These are phyloP conservation scores for Fusarium miscanthi DNA, from an alignment of 2,329 filamentous ascomycete genomes.

Conservation along the genomic window DNA sequence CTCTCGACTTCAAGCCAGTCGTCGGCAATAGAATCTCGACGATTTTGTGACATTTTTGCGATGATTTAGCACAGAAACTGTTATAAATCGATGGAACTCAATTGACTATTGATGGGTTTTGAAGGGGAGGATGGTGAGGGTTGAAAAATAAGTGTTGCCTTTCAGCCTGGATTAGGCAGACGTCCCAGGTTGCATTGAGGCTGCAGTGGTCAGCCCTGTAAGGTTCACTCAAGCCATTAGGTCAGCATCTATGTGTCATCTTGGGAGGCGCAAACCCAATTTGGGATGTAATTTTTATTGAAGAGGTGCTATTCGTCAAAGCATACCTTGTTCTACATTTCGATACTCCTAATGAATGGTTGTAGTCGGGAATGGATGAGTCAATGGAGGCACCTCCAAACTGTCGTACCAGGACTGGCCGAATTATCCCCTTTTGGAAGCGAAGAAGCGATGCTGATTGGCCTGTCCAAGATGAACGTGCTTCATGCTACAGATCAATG, in stretches of 20 bases:
- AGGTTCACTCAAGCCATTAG: background rate
- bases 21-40: constrained; percentile 27
- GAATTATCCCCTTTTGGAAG: fast-evolving
- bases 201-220: background rate
- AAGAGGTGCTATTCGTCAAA: background rate
- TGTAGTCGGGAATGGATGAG: background rate
- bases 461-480: fast-evolving
- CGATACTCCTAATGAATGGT: too few species aligned
- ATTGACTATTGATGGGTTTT: background rate
- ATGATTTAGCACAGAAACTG: too few species aligned
- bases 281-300: background rate
- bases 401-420: fast-evolving
- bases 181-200: background rate
- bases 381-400: background rate
- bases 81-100: fast-evolving
- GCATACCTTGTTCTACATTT: fast-evolving
- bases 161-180: constrained; percentile 27
- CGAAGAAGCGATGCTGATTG: fast-evolving
- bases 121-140: background rate
- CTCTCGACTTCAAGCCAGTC: constrained; percentile 41
- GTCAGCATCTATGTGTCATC: background rate
- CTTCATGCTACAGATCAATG: background rate
- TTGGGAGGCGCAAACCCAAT: background rate
- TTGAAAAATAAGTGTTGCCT: background rate
- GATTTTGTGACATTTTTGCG: constrained; percentile 6